Percentiles rank a stretch among this genome's conserved stretches.
These are phyloP conservation scores for Coniochaeta sp. DNA, from an alignment of 2,329 filamentous ascomycete genomes.

Conservation along the genomic window DNA sequence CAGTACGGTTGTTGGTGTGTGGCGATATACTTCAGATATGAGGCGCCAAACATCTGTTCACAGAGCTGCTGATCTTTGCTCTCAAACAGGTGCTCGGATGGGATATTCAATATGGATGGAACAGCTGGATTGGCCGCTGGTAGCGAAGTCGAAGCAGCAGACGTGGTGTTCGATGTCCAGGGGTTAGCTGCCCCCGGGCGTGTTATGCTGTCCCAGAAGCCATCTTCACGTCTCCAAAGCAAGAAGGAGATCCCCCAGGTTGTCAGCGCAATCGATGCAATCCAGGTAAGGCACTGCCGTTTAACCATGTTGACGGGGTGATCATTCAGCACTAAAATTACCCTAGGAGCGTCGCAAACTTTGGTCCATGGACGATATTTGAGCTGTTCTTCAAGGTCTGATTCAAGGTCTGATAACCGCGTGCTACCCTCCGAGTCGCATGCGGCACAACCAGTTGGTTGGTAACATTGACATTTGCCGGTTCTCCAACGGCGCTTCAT, in stretches of 20 bases:
- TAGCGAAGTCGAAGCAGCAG: neutral
- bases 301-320: neutral
- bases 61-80: constrained; percentile 1
- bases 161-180: neutral
- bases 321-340: too few relatives aligned
- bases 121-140: neutral
- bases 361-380: too few relatives aligned
- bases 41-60: neutral
- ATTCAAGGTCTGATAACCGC: too few relatives aligned
- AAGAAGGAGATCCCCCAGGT: neutral
- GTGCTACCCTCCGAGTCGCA: too few relatives aligned
- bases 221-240: neutral
- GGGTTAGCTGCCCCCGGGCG: neutral
- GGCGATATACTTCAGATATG: constrained; percentile 3
- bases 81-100: neutral
- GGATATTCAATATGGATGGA: neutral
- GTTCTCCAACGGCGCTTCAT: too few relatives aligned
- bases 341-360: too few relatives aligned
- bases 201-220: neutral
- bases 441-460: too few relatives aligned
- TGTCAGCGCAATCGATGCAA: neutral
- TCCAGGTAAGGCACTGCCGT: neutral
- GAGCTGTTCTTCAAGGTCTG: too few relatives aligned
- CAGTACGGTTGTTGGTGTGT: constrained; percentile 6
- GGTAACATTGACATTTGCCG: too few relatives aligned